These are phyloP conservation scores for Candida sanyaensis DNA, from an alignment of 1,139 yeast species.

Conservation along the genomic window DNA sequence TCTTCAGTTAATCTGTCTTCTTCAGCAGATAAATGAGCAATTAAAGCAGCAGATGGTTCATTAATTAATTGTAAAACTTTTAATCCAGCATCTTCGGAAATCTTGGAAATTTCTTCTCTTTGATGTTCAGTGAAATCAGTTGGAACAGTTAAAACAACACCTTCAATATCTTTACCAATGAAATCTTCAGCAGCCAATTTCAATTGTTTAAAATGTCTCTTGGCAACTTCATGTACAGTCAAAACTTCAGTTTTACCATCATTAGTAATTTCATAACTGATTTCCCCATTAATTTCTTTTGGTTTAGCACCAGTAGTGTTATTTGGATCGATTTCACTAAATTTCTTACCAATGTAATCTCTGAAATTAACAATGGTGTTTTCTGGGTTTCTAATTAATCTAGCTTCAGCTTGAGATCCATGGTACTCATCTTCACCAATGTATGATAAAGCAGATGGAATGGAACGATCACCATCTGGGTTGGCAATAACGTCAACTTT, in stretches of 20 bases:
- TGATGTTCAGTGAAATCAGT: conserved; percentile 81
- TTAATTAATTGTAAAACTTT: conserved; percentile 83
- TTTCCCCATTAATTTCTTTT: conserved; percentile 61
- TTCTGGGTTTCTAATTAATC: conserved; percentile 84
- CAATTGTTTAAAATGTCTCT: conserved; percentile 81
- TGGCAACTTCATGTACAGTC: conserved; percentile 74
- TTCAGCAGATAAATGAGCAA: conserved; percentile 65
- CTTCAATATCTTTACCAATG: conserved; percentile 78
- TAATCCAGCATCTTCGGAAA: conserved; percentile 73
- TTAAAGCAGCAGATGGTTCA: conserved; percentile 91
- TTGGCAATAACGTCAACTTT: conserved; percentile 97
- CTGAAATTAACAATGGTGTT: conserved; percentile 92
- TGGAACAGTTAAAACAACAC: conserved; percentile 89
- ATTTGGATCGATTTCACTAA: conserved; percentile 65
- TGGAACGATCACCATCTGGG: conserved; percentile 98
- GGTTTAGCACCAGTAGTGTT: conserved; percentile 70
- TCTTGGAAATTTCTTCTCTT: conserved; percentile 60
- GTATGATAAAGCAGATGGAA: conserved; percentile 90
- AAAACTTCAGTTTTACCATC: conserved; percentile 50
- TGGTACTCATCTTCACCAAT: conserved; percentile 95
- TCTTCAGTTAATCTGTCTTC: conserved; percentile 64
- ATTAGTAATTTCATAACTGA: conserved; percentile 64
- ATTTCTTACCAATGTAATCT: conserved; percentile 82
- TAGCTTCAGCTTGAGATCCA: conserved; percentile 94
- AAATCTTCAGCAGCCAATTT: conserved; percentile 91